A percentile compares a stretch with the other conserved stretches of the same genome.
Evolutionary conservation across 352 stramenopile species (phyloP).

Genomic region (Pythium sp.): DNA sequence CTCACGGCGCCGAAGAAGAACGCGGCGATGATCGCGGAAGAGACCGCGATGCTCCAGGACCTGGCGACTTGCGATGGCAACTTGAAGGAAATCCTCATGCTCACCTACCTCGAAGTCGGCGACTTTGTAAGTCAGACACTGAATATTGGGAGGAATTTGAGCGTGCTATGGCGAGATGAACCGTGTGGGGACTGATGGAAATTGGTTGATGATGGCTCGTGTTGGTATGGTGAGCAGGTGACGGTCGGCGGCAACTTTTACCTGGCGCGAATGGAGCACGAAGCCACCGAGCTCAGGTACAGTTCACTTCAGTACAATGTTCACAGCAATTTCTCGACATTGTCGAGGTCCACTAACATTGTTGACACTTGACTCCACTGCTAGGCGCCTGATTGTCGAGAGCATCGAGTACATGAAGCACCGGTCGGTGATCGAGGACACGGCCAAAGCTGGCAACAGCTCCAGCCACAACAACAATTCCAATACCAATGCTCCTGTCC

Average conservation of each 20-base stretch:
- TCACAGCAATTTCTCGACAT: neutral
- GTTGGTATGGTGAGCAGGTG: neutral
- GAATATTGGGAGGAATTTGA: neutral
- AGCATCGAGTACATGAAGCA: conserved; percentile 31
- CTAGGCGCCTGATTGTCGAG: conserved; percentile 26
- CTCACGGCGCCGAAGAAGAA: conserved; percentile 24
- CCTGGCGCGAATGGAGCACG: conserved; percentile 60
- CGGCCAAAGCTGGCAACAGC: neutral
- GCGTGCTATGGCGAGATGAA: neutral
- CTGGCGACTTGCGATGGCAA: conserved; percentile 30
- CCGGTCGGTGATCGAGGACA: conserved; percentile 5
- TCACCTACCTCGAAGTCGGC: conserved; percentile 70
- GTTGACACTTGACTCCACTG: neutral
- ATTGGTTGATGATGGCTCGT: neutral
- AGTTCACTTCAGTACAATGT: neutral
- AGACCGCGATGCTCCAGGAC: conserved; percentile 49
- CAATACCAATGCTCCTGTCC: neutral
- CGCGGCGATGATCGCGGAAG: conserved; percentile 30
- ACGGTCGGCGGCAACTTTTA: conserved; percentile 65
- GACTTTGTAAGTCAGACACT: conserved; percentile 48
- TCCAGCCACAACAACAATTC: neutral
- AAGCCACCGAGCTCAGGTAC: conserved; percentile 38
- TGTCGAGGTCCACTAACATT: neutral
- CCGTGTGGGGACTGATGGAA: neutral
- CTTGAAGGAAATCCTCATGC: conserved; percentile 51